Conservation (phyloP, 176 grass and related monocot genomes). For the Pontederia paniculata region DNA sequence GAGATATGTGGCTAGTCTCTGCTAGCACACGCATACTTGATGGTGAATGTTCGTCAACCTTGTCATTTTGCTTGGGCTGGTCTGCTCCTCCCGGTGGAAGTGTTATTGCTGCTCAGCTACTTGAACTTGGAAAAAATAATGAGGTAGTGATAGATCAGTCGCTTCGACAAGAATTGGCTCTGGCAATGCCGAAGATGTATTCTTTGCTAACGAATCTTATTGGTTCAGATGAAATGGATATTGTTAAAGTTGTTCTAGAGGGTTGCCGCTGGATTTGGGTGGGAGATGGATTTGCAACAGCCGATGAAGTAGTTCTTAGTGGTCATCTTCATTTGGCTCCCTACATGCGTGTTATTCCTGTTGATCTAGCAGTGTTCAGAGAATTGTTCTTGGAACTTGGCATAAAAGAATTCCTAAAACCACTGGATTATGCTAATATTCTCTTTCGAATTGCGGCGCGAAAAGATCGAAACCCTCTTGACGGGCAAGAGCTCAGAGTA, state of each 20-base stretch:
- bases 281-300: conserved; percentile 87
- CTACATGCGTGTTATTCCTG: conserved; percentile 89
- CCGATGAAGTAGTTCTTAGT: conserved; percentile 84
- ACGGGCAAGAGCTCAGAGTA: conserved; percentile 67
- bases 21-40: conserved; percentile 89
- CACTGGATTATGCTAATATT: conserved; percentile 82
- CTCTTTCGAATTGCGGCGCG: conserved; percentile 67
- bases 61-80: conserved; percentile 80
- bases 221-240: conserved; percentile 96
- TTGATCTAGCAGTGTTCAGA: conserved; percentile 93
- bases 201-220: conserved; percentile 65
- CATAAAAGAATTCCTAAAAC: conserved; percentile 66
- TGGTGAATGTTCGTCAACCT: conserved; percentile 81
- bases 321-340: conserved; percentile 87
- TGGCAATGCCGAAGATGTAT: conserved; percentile 93
- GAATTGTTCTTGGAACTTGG: conserved; percentile 89
- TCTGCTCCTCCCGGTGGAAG: conserved; percentile 74
- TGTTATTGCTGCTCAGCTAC: conserved; percentile 92
- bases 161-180: conserved; percentile 78
- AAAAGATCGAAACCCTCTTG: conserved; percentile 55
- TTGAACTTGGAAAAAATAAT: conserved; percentile 97
- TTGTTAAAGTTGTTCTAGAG: conserved; percentile 88
- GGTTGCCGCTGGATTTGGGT: conserved; percentile 98
- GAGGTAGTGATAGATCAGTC: conserved; percentile 76
- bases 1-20: conserved; percentile 95